Percentiles rank a stretch among this genome's conserved stretches.
phyloP scores from a whole-genome alignment of 169 alveolate species.

The Plasmodium billcollinsi region DNA sequence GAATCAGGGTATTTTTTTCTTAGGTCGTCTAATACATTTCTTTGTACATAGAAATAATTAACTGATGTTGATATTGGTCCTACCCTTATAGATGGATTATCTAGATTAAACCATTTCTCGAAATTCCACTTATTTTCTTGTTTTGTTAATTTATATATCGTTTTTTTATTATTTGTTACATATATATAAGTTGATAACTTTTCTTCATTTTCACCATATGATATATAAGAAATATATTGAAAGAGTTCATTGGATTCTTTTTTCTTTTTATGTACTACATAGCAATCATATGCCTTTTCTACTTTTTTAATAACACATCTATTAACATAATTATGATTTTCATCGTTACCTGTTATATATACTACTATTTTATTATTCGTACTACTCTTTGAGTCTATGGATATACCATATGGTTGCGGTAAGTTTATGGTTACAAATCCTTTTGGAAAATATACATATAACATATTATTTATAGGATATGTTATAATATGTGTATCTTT shows the following conservation, averaged over 20 bases:
- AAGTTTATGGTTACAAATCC: conserved; percentile 4
- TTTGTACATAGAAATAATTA: conserved; percentile 41
- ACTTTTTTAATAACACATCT: conserved; percentile 31
- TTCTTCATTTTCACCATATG: neutral
- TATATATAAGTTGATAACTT: neutral
- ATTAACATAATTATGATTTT: conserved; percentile 32
- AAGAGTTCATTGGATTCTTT: conserved; percentile 35
- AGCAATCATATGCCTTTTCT: conserved; percentile 43
- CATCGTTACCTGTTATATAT: conserved; percentile 67
- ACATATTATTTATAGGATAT: conserved; percentile 42
- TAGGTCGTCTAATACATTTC: conserved; percentile 15
- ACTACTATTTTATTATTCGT: conserved; percentile 1
- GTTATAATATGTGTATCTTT: conserved; percentile 22
- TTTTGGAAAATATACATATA: conserved; percentile 19
- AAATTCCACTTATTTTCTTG: conserved; percentile 31
- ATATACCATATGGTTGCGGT: conserved; percentile 52
- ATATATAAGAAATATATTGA: conserved; percentile 43
- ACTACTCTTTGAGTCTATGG: conserved; percentile 31
- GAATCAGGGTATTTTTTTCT: conserved; percentile 20
- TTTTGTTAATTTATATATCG: conserved; percentile 35
- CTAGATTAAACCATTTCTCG: conserved; percentile 32
- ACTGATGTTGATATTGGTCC: conserved; percentile 53
- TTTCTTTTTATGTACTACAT: conserved; percentile 20
- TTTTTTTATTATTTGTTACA: conserved; percentile 47
- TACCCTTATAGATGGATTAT: conserved; percentile 30